Conservation (phyloP, 148 eudicot genomes). For the Dysphania ambrosioides region DNA sequence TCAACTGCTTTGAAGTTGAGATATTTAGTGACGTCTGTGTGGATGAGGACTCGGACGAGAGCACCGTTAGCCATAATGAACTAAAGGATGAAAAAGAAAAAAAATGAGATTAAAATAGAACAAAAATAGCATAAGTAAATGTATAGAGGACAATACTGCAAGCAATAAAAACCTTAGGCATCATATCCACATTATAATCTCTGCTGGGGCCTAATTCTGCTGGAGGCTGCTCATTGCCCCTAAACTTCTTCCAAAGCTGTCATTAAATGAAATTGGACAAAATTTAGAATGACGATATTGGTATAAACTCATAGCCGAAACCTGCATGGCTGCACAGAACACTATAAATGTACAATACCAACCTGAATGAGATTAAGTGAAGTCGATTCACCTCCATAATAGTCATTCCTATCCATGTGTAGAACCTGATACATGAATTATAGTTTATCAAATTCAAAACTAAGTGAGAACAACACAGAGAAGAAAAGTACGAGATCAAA, state of each 20-base stretch:
- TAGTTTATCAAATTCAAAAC: constrained; percentile 9
- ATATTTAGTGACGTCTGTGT: constrained; percentile 90
- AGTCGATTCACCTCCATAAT: constrained; percentile 96
- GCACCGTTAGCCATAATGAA: constrained; percentile 97
- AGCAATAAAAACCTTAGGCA: constrained; percentile 68
- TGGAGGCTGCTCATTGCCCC: constrained; percentile 80
- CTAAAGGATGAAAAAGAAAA: constrained; percentile 29
- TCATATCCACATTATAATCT: constrained; percentile 95
- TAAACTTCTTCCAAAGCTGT: constrained; percentile 91
- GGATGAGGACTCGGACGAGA: constrained; percentile 93
- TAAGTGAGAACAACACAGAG: neutral
- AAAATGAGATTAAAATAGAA: neutral
- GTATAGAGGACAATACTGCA: neutral
- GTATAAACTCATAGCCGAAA: neutral
- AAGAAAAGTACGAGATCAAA: neutral
- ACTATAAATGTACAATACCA: neutral
- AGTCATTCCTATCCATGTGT: constrained; percentile 99
- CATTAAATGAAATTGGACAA: constrained; percentile 13
- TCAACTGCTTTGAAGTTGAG: constrained; percentile 90
- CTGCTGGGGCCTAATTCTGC: constrained; percentile 75
- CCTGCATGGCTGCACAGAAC: neutral
- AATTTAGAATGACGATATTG: constrained; percentile 8
- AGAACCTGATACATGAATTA: constrained; percentile 52
- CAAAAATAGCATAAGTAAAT: neutral
- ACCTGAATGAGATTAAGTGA: constrained; percentile 95